These are phyloP conservation scores for Schizosaccharomyces cryophilus DNA, from an alignment of 805 yeast species.

Conservation along the genomic window DNA sequence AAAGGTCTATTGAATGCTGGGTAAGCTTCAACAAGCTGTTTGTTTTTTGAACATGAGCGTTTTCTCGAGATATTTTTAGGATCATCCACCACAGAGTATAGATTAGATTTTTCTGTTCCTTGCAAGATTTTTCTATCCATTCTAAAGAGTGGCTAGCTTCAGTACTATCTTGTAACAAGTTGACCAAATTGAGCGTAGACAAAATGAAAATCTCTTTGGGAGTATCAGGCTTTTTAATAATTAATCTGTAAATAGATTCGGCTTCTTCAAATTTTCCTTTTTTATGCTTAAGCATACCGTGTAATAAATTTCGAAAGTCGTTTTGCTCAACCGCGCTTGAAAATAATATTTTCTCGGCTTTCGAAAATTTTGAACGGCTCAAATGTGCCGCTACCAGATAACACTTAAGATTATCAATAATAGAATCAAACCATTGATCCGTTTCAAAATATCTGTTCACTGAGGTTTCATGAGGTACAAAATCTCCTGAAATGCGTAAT, in stretches of 20 bases:
- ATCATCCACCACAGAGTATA: background rate
- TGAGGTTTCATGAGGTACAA: background rate
- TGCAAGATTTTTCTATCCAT: background rate
- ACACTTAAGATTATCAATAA: background rate
- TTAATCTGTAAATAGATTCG: background rate
- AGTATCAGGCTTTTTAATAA: background rate
- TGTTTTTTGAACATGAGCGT: background rate
- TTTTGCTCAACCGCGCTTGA: background rate
- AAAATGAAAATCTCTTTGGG: background rate
- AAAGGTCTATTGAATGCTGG: background rate
- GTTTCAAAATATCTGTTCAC: background rate
- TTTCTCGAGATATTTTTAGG: background rate
- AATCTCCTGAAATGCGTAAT: background rate
- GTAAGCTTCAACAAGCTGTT: background rate
- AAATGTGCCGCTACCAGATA: background rate
- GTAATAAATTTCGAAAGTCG: background rate
- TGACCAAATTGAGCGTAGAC: background rate
- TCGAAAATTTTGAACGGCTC: background rate
- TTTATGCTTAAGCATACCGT: background rate
- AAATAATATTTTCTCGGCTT: background rate
- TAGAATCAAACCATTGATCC: background rate
- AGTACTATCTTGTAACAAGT: background rate
- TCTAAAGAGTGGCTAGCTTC: background rate
- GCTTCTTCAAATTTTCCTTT: background rate
- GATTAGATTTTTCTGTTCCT: background rate